Conservation (phyloP, 164 flowering plant species). For the Saururus chinensis region DNA sequence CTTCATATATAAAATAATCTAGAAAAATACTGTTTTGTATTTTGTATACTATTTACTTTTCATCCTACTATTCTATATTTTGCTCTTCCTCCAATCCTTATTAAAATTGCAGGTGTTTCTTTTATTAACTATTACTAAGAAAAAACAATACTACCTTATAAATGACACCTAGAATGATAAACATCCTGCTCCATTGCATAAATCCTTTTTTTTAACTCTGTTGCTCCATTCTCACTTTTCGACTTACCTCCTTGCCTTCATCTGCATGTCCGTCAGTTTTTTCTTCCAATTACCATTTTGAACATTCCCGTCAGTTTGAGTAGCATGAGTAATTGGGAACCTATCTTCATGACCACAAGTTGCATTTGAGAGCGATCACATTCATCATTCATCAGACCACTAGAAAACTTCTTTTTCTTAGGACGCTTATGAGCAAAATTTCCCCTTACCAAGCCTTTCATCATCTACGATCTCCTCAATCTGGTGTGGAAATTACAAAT, state of each 20-base stretch:
- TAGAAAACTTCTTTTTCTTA: neutral
- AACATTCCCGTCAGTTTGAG: conserved; percentile 6
- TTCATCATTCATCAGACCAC: conserved; percentile 17
- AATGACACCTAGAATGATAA: neutral
- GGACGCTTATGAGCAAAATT: neutral
- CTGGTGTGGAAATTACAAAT: conserved; percentile 57
- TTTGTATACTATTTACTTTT: no score
- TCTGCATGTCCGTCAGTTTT: conserved; percentile 15
- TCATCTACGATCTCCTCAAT: conserved; percentile 82
- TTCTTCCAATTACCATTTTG: conserved; percentile 10
- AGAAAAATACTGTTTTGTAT: no score
- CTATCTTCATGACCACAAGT: conserved; percentile 80
- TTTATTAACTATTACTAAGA: no score
- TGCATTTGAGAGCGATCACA: conserved; percentile 20
- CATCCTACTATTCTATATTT: no score
- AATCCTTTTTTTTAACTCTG: neutral
- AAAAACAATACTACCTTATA: neutral
- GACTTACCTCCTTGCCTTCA: neutral
- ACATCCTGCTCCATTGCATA: neutral
- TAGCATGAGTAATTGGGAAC: conserved; percentile 42
- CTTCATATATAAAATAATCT: no score
- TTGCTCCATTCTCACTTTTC: neutral
- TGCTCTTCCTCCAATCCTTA: no score
- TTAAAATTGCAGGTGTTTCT: no score
- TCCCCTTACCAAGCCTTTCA: neutral